phyloP scores from a whole-genome alignment of 306 rosid genomes.

The Biancaea sappan region DNA sequence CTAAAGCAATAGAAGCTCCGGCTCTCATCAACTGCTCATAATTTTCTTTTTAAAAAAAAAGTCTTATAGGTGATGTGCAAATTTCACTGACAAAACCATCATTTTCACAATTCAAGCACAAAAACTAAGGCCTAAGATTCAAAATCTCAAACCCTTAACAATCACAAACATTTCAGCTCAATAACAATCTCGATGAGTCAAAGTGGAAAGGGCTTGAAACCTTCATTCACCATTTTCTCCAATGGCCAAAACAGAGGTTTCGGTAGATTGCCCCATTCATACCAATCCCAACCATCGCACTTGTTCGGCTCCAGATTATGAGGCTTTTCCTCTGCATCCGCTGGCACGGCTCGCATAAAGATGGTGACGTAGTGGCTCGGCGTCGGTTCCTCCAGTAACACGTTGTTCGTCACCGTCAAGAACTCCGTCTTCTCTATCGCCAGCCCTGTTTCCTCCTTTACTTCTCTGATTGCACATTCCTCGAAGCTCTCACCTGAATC shows the following conservation, averaged over 20 bases:
- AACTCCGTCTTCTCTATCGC: conserved; percentile 48
- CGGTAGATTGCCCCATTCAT: conserved; percentile 61
- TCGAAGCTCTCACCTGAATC: conserved; percentile 79
- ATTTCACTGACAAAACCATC: neutral
- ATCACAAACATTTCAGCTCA: neutral
- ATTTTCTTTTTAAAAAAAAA: no score
- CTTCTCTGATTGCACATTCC: conserved; percentile 69
- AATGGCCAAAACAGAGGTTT: conserved; percentile 71
- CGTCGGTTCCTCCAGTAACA: conserved; percentile 47
- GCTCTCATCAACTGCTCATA: no score
- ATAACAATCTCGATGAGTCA: no score
- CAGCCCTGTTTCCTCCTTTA: conserved; percentile 79
- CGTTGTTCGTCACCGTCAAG: conserved; percentile 55
- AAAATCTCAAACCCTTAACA: neutral
- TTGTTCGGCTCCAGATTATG: conserved; percentile 64
- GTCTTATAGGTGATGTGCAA: no score
- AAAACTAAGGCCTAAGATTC: neutral
- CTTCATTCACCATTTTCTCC: conserved; percentile 45
- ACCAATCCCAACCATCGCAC: conserved; percentile 90
- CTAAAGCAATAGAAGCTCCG: no score
- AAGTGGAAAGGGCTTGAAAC: conserved; percentile 61
- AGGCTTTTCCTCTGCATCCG: conserved; percentile 41
- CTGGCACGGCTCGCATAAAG: conserved; percentile 51
- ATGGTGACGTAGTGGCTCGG: conserved; percentile 64
- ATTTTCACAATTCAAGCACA: neutral